Conservation (phyloP, 75 land plant genomes). For the Picea sitchensis region DNA sequence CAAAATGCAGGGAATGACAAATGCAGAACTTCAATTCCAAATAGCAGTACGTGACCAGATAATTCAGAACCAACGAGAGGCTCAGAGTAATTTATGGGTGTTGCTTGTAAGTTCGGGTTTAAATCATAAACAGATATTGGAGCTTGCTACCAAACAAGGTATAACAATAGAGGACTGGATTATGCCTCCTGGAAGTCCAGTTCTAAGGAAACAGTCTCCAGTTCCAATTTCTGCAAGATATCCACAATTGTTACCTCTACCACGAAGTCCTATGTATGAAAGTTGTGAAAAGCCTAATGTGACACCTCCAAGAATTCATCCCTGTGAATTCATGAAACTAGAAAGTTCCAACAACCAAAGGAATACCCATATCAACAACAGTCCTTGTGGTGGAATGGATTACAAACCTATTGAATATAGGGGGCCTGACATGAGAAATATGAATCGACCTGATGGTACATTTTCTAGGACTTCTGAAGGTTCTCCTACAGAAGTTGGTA, state of each 20-base stretch:
- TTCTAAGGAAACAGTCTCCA: constrained; percentile 15
- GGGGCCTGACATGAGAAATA: neutral
- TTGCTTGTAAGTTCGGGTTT: constrained; percentile 75
- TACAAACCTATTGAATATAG: constrained; percentile 1
- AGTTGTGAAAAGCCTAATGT: constrained; percentile 10
- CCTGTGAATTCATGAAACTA: neutral
- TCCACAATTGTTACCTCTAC: constrained; percentile 8
- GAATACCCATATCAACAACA: constrained; percentile 18
- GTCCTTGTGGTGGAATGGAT: neutral
- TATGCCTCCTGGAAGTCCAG: constrained; percentile 16
- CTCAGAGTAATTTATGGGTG: constrained; percentile 76
- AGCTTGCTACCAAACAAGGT: constrained; percentile 86
- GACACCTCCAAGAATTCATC: constrained; percentile 20
- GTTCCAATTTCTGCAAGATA: constrained; percentile 3
- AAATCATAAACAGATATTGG: constrained; percentile 68
- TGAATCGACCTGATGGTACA: neutral
- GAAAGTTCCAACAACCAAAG: constrained; percentile 8
- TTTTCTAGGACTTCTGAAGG: constrained; percentile 3
- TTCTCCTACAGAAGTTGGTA: neutral
- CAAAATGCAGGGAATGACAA: constrained; percentile 75
- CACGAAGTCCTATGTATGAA: neutral
- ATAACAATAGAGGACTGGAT: constrained; percentile 78
- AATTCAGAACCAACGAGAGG: constrained; percentile 80
- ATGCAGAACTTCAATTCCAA: constrained; percentile 91
- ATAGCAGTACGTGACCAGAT: constrained; percentile 94